Percentiles rank a stretch among this genome's conserved stretches.
Conservation (phyloP, 768 basidiomycete genomes). For the Porphyrellus cyaneotinctus region DNA sequence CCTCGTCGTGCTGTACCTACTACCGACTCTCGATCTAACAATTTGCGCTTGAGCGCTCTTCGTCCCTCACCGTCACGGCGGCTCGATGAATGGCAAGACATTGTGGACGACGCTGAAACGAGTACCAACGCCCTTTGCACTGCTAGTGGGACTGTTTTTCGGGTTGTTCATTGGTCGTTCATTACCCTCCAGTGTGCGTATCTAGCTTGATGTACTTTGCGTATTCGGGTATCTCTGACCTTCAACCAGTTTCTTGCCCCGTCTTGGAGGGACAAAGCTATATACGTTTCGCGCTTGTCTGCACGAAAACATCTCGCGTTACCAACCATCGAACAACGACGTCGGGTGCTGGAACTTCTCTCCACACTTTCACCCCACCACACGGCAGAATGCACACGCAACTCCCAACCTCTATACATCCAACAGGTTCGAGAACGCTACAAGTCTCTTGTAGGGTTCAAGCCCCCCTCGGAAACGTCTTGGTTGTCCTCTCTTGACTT, state of each 20-base stretch:
- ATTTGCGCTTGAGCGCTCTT: too few relatives aligned
- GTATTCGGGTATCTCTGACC: neutral
- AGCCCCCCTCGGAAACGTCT: constrained; percentile 50
- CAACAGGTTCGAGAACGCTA: constrained; percentile 88
- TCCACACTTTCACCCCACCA: constrained; percentile 87
- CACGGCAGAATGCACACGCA: constrained; percentile 87
- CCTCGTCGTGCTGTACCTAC: too few relatives aligned
- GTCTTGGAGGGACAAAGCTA: constrained; percentile 54
- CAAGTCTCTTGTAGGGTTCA: constrained; percentile 75
- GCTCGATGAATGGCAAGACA: constrained; percentile 27
- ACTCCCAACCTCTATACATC: constrained; percentile 78
- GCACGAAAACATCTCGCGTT: constrained; percentile 62
- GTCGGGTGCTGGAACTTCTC: constrained; percentile 80
- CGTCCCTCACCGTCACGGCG: too few relatives aligned
- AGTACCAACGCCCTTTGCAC: constrained; percentile 51
- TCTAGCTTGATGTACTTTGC: neutral
- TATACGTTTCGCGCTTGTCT: constrained; percentile 44
- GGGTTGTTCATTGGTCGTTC: constrained; percentile 56
- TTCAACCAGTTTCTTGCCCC: constrained; percentile 25
- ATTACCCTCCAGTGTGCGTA: constrained; percentile 36
- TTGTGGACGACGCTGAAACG: constrained; percentile 36
- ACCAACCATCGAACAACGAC: constrained; percentile 81
- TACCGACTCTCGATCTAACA: too few relatives aligned
- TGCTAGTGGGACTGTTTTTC: constrained; percentile 58
- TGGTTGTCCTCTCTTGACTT: constrained; percentile 60